Evolutionary conservation across 164 flowering plant species (phyloP).

Genomic region (Piper betle): DNA sequence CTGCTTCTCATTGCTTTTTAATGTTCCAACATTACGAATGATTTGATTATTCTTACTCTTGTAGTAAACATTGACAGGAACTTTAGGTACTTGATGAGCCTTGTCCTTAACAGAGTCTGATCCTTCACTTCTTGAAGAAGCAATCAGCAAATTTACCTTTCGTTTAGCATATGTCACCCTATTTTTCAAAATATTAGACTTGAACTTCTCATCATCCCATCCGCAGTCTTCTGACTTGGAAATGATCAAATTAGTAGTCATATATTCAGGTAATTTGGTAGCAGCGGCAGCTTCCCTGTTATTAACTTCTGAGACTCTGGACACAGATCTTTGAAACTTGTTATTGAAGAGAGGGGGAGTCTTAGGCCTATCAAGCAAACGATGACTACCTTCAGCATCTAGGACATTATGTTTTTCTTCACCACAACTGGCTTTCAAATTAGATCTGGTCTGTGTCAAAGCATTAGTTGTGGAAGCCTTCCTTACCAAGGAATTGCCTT

Average conservation of each 20-base stretch:
- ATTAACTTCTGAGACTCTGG: background rate
- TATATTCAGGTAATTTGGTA: background rate
- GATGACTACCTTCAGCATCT: background rate
- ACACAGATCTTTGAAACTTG: background rate
- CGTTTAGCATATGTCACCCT: conserved; percentile 46
- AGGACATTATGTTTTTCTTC: background rate
- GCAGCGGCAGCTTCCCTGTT: background rate
- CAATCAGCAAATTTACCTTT: conserved; percentile 63
- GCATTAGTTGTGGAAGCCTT: conserved; percentile 25
- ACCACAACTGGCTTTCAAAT: background rate
- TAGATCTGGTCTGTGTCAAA: conserved; percentile 7
- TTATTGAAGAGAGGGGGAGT: background rate
- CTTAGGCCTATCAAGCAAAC: background rate
- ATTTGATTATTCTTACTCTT: conserved; percentile 75
- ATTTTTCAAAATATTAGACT: conserved; percentile 12
- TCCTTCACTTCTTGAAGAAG: conserved; percentile 24
- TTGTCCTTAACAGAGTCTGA: conserved; percentile 16
- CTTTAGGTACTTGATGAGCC: conserved; percentile 6
- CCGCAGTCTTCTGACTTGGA: background rate
- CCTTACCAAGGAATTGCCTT: conserved; percentile 81
- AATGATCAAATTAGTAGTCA: background rate
- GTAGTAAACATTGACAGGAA: conserved; percentile 41
- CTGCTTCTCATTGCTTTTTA: conserved; percentile 18
- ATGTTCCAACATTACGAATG: conserved; percentile 31
- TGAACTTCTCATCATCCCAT: conserved; percentile 6